Percentiles rank a stretch among this genome's conserved stretches.
phyloP scores from a whole-genome alignment of 495 filamentous ascomycete genomes.

The Astrothelium macrocarpum region DNA sequence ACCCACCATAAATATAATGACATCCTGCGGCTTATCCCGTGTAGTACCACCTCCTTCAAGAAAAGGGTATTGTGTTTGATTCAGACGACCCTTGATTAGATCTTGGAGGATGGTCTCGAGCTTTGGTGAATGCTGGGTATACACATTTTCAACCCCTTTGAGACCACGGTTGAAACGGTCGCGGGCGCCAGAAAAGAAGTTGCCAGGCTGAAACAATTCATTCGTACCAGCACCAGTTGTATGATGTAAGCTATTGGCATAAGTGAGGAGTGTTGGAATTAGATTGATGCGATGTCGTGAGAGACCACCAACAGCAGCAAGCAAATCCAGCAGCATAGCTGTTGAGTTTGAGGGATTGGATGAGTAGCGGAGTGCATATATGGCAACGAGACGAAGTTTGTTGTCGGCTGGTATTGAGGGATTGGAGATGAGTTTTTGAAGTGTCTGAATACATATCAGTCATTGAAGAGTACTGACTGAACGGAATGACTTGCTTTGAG shows the following conservation, averaged over 20 bases:
- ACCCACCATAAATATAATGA: constrained; percentile 87
- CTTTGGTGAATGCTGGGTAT: constrained; percentile 90
- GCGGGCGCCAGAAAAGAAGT: constrained; percentile 81
- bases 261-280: constrained; percentile 67
- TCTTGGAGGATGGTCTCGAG: constrained; percentile 82
- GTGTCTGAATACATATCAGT: constrained; percentile 44
- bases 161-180: constrained; percentile 79
- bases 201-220: constrained; percentile 76
- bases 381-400: constrained; percentile 78
- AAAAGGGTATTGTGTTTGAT: constrained; percentile 81
- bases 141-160: constrained; percentile 96
- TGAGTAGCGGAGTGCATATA: constrained; percentile 88
- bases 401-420: constrained; percentile 62
- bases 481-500: constrained; percentile 53
- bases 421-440: constrained; percentile 74
- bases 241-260: constrained; percentile 73
- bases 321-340: constrained; percentile 72
- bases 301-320: constrained; percentile 65
- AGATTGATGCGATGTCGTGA: constrained; percentile 62
- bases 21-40: constrained; percentile 90
- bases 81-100: constrained; percentile 79
- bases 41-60: constrained; percentile 79
- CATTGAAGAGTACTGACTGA: not conserved
- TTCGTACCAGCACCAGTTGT: constrained; percentile 62
- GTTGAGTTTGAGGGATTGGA: constrained; percentile 72